Evolutionary conservation across 345 rosid species (phyloP), one percentile per base, ranked within the genome.

Genomic region (Microthlaspi erraticum): DNA sequence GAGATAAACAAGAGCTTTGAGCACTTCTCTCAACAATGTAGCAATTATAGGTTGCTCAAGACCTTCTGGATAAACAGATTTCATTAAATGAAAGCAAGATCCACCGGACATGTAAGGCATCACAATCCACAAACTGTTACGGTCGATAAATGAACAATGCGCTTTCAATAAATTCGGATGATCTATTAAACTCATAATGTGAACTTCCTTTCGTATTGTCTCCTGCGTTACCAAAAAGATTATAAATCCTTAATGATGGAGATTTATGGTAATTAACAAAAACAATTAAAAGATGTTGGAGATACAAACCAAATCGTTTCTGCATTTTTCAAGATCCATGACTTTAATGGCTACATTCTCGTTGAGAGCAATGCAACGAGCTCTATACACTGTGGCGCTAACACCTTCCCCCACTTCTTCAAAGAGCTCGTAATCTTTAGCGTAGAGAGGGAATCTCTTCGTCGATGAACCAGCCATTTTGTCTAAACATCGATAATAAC

Each of bases 91-190:
- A 69, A 91, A 83, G 73, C 91, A 88, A 1, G 97, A 91, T 12
- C 97, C 97, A 36, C 91, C 91, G 3, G 88, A 85, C 97, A 91
- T 87, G 74, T 88, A 91, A 16, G 97, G 97, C 97, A 91, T 87
- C 66, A 91, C 97, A 74, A 88, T 87, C 97, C 97, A 91, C 70
- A 91, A 90, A 66, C 72, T 73, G 12, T 80, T 78, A 43, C 83
- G 80, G 31, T 86, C 52, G 6, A 84, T 87, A 64, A 91, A 91
- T 10, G 95, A 91, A 72, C 95, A 85, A 80, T 85, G 83, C 4
- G 97, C 89, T 68, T 72, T 79, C 66, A 91, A 69, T 34, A 88
- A 33, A 84, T 88, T 91, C 13, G 91, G 86, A 80, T 91, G 94
- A 71, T 80, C 81, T 8, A 81, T 88, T 60, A 91, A 79, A 69